Base-by-base conservation (phyloP, 169 alveolate genomes). In the Babesia sp. region DNA sequence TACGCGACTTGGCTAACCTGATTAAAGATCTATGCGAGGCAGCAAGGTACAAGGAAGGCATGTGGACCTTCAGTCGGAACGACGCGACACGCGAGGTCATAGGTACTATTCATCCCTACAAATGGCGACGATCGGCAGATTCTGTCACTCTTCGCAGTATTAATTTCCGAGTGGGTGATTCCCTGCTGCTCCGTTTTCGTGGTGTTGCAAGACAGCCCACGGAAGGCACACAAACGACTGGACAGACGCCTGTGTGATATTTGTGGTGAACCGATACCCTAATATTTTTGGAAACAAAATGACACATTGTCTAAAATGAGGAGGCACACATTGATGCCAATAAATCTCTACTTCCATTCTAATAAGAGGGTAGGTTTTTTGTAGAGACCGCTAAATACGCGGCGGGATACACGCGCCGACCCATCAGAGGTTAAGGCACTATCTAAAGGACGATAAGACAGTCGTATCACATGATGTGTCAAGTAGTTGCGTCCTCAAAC, bases 311-410 rank as follows among this genome's bases (percentile, higher is more conserved):
- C 29, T 28, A 63, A 59, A 68, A 64, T 51, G 56, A 59, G 54
- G 29, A 46, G 36, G 45, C 84, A 74, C 67, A 12, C 50, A 1
- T 44, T 74, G 9, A 64, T 63, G 41, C 77, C 84, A 29, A 54
- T 74, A 34, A 74, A 74, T 44, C 57, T 74, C 1, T 74, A 59
- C 63, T 74, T 59, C 67, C 84, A 74, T 50, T 44, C 84, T 34
- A 74, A 74, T 53, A 74, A 74, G 42, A 34, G 71, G 76, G 84
- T 74, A 74, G 33, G 74, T 64, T 26, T 33, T 24, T 29, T 31
- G 7, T 44, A 20, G 59, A 11, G 34, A 31, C 44, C 14, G 45
- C 26, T 20, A 59, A 1, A 34, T 12, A 16, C 12, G 22, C 4
- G 28, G 48, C 42, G 34, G 84, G 79, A 79, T 18, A 22, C 82